Evolutionary conservation across 495 filamentous ascomycete species (phyloP).

Genomic region (Penicillium arizonense): DNA sequence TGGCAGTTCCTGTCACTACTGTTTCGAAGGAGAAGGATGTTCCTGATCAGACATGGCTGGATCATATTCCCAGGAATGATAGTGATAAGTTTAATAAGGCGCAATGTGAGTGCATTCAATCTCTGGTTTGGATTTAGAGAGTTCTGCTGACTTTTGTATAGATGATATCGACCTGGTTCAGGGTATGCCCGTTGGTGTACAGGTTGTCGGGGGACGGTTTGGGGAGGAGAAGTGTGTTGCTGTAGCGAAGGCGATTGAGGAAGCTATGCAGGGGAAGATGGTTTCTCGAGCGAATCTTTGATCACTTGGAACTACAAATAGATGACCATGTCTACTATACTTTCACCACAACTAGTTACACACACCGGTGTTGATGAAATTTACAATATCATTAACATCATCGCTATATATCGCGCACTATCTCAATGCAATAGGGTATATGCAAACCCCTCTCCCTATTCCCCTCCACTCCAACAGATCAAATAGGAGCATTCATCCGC

Average conservation of each 20-base stretch:
- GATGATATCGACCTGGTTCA: slow-evolving; percentile 47
- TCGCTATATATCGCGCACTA: background rate
- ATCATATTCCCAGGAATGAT: slow-evolving; percentile 37
- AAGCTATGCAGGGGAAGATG: slow-evolving; percentile 17
- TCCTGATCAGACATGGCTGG: slow-evolving; percentile 30
- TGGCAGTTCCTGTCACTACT: slow-evolving; percentile 52
- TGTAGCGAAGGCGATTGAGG: slow-evolving; percentile 39
- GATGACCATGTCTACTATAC: background rate
- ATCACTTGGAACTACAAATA: background rate
- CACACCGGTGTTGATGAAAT: background rate
- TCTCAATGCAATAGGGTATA: background rate
- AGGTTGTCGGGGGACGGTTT: slow-evolving; percentile 50
- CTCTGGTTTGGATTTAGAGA: background rate
- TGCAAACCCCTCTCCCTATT: background rate
- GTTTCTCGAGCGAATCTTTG: slow-evolving; percentile 10
- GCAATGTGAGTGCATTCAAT: slow-evolving; percentile 33
- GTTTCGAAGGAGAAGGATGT: slow-evolving; percentile 28
- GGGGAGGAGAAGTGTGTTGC: slow-evolving; percentile 49
- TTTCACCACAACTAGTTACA: too few species aligned
- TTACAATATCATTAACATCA: background rate
- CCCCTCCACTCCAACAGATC: background rate
- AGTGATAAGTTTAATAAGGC: slow-evolving; percentile 43
- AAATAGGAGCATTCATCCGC: slow-evolving; percentile 27
- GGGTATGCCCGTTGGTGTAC: slow-evolving; percentile 53
- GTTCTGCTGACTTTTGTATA: slow-evolving; percentile 8